phyloP scores from a whole-genome alignment of 2,329 filamentous ascomycete genomes.

The Colletotrichum godetiae region DNA sequence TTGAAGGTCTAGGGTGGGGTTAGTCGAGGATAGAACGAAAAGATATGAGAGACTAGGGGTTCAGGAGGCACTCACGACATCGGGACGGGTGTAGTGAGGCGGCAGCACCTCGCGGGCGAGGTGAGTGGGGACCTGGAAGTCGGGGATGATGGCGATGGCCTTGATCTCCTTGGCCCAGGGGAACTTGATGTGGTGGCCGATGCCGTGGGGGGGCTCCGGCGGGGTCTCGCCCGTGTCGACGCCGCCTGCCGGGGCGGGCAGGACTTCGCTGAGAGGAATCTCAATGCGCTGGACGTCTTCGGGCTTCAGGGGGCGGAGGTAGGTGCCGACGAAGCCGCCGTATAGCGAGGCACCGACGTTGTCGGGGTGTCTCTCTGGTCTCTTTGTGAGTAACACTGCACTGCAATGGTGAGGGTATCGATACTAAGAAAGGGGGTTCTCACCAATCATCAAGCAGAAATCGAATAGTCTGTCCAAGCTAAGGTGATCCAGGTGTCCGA shows the following conservation, averaged over 20 bases:
- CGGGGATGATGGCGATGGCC: conserved; percentile 93
- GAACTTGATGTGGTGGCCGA: conserved; percentile 97
- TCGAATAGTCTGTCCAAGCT: conserved; percentile 88
- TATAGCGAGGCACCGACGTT: conserved; percentile 96
- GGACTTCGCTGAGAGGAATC: conserved; percentile 92
- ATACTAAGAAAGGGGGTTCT: conserved; percentile 37
- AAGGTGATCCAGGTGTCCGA: conserved; percentile 76
- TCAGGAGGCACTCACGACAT: conserved; percentile 74
- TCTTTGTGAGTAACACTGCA: background rate
- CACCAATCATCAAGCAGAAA: conserved; percentile 96
- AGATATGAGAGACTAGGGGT: conserved; percentile 31
- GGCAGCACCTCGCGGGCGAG: conserved; percentile 90
- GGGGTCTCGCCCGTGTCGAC: conserved; percentile 89
- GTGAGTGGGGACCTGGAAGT: conserved; percentile 96
- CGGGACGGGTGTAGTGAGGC: conserved; percentile 79
- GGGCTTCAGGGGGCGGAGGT: conserved; percentile 90
- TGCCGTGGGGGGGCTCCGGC: conserved; percentile 88
- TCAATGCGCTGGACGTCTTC: conserved; percentile 91
- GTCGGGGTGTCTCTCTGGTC: conserved; percentile 83
- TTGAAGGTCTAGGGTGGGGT: conserved; percentile 76
- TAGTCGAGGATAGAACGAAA: background rate
- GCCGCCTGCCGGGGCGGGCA: conserved; percentile 90
- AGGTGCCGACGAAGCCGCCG: conserved; percentile 96
- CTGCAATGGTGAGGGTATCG: too few relatives aligned
- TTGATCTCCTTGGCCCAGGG: conserved; percentile 95